Base-by-base conservation (phyloP, 2,329 filamentous ascomycete species). In the Microcera coccophila region DNA sequence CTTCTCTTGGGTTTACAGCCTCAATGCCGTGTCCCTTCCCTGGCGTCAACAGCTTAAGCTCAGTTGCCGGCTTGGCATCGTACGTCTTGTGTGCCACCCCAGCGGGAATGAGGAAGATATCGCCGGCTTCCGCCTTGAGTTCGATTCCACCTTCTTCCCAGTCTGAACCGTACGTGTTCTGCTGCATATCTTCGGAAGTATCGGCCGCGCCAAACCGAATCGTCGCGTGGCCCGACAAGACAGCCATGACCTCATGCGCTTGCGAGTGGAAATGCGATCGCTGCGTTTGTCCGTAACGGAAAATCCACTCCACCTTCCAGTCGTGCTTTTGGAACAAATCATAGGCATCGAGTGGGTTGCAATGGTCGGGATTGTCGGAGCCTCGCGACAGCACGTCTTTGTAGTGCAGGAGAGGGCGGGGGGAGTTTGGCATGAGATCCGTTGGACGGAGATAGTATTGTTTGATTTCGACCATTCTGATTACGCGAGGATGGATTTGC, bases 21-120 rank as follows among this genome's bases (percentile, higher is more conserved):
- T 65, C 61, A 14, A 68, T 63, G 1, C 58, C 52, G 54, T 60
- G 52, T 2, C 60, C 67, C 21, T 67, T 60, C 0, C 72, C 71
- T 0, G 75, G 74, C 24, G 70, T 70, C 40, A 76, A 47, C 17
- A 75, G 37, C 33, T 49, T 41, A 33, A 62, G 53, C 4, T 47
- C 55, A 0, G 57, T 62, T 8, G 50, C 49, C 0, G 73, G 72
- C 8, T 39, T 53, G 0, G 73, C 64, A 22, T 72, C 50, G 47
- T 69, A 70, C 0, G 74, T 78, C 60, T 79, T 80, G 52, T 81
- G 77, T 9, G 74, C 69, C 1, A 75, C 67, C 0, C 78, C 77
- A 0, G 76, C 74, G 0, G 79, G 79, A 3, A 82, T 65, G 14
- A 82, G 62, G 47, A 82, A 81, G 0, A 81, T 75, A 50, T 82